Evolutionary conservation across 139 green algal species (phyloP).

Genomic region (Coelastrella sp.): DNA sequence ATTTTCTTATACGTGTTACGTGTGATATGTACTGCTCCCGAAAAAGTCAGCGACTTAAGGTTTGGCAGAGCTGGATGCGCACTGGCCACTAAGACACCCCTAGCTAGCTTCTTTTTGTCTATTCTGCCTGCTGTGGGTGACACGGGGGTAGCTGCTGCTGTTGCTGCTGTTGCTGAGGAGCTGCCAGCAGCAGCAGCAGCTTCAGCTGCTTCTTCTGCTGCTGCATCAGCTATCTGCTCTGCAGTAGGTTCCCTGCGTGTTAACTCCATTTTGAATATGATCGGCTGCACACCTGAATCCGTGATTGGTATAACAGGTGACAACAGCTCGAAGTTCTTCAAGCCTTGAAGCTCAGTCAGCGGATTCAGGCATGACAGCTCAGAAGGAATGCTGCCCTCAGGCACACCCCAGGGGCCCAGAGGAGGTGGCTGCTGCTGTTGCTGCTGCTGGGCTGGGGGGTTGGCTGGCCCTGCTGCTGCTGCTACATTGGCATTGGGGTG

Average conservation of each 20-base stretch:
- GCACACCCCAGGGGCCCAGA: slow-evolving; percentile 15
- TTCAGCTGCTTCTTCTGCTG: background rate
- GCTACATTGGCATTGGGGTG: background rate
- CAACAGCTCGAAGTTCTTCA: slow-evolving; percentile 34
- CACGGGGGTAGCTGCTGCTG: no score
- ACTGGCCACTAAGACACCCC: background rate
- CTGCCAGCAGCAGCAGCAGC: slow-evolving; percentile 3
- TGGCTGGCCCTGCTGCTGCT: slow-evolving; percentile 28
- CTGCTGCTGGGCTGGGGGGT: slow-evolving; percentile 12
- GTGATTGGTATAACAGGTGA: slow-evolving; percentile 21
- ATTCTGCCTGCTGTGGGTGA: background rate
- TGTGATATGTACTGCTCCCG: background rate
- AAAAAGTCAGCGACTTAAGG: background rate
- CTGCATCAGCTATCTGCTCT: background rate
- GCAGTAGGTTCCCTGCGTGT: background rate
- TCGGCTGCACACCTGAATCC: background rate
- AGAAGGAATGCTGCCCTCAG: background rate
- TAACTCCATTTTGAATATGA: background rate
- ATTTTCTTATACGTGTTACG: background rate
- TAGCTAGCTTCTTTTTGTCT: background rate
- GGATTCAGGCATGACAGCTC: slow-evolving; percentile 31
- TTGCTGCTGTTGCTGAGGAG: no score
- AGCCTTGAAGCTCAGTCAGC: background rate
- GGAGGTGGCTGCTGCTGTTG: background rate
- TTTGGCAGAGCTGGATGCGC: background rate